phyloP scores from a whole-genome alignment of 371 early-diverging fungal genomes.

The Fennellomyces sp. region DNA sequence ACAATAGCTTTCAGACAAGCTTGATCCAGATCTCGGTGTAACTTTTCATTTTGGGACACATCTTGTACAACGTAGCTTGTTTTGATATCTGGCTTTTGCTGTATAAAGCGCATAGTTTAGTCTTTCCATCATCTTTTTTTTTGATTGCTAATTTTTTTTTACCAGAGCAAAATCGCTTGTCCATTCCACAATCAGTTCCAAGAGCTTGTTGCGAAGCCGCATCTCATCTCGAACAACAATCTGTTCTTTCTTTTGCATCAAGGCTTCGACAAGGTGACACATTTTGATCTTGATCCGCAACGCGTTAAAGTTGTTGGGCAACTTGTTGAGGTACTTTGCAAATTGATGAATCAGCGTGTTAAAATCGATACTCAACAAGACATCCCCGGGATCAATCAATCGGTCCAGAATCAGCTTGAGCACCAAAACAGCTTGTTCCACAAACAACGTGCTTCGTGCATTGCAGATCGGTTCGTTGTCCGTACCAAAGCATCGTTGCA shows the following conservation, averaged over 20 bases:
- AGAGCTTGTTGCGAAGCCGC: slow-evolving; percentile 75
- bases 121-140: too few species aligned
- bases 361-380: slow-evolving; percentile 81
- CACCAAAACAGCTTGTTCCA: slow-evolving; percentile 84
- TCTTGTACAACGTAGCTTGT: slow-evolving; percentile 12
- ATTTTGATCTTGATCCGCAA: slow-evolving; percentile 85
- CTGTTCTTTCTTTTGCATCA: slow-evolving; percentile 80
- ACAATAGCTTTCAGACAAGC: slow-evolving; percentile 86
- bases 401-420: slow-evolving; percentile 84
- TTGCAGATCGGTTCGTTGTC: slow-evolving; percentile 71
- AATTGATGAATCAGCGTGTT: slow-evolving; percentile 76
- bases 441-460: slow-evolving; percentile 82
- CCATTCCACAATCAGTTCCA: slow-evolving; percentile 85
- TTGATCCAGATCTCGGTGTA: slow-evolving; percentile 79
- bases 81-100: slow-evolving; percentile 22
- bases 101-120: slow-evolving; percentile 1
- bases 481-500: slow-evolving; percentile 70
- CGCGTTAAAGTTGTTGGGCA: slow-evolving; percentile 60
- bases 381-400: slow-evolving; percentile 66
- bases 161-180: slow-evolving; percentile 74
- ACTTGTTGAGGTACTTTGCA: slow-evolving; percentile 75
- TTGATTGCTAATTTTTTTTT: slow-evolving; percentile 17
- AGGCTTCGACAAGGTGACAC: slow-evolving; percentile 79
- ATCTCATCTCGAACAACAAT: slow-evolving; percentile 83
- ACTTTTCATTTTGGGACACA: slow-evolving; percentile 46